Conservation (phyloP, 768 basidiomycete genomes). For the Trametes meyenii region DNA sequence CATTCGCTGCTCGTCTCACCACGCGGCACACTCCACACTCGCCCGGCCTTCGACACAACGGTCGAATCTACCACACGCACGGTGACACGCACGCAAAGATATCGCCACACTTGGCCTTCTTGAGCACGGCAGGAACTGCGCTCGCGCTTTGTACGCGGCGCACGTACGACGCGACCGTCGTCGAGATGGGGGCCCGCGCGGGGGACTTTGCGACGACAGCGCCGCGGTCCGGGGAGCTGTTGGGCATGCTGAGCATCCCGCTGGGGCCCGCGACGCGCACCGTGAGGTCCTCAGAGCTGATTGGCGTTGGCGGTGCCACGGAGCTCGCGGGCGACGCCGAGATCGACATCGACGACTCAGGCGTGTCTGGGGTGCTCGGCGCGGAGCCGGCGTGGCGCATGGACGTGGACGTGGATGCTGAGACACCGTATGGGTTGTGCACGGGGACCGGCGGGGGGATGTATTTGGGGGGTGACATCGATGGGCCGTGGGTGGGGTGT, state of each 20-base stretch:
- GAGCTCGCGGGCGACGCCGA: constrained; percentile 36
- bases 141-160: not conserved
- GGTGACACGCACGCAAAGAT: constrained; percentile 21
- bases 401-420: constrained; percentile 23
- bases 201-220: not conserved
- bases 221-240: constrained; percentile 8
- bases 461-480: constrained; percentile 26
- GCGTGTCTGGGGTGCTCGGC: constrained; percentile 34
- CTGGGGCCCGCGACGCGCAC: constrained; percentile 26
- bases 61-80: constrained; percentile 20
- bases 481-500: constrained; percentile 19
- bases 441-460: constrained; percentile 19
- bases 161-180: not conserved
- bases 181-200: not conserved
- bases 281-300: constrained; percentile 29
- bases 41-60: not conserved
- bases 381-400: not conserved
- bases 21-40: no score
- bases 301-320: constrained; percentile 35
- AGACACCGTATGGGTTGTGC: constrained; percentile 16
- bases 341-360: constrained; percentile 34
- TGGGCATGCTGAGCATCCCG: constrained; percentile 10
- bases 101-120: constrained; percentile 22
- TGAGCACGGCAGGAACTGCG: constrained; percentile 4
- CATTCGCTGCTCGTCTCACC: no score